Base-by-base conservation (phyloP, 1,284 basidiomycete species). In the Termitomyces sp. region DNA sequence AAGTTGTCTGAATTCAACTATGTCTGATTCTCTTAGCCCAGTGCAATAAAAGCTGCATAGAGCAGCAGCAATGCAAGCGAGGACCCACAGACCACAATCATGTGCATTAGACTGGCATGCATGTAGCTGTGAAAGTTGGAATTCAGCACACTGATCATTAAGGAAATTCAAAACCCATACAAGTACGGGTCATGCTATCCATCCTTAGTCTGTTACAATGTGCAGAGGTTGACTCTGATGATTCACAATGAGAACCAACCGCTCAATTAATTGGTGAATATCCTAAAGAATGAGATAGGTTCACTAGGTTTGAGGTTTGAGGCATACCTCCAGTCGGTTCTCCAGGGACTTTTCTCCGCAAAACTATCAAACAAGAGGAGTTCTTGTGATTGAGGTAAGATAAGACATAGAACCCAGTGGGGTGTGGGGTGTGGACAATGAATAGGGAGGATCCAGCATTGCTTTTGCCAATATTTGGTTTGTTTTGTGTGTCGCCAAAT, bases 371-470 rank as follows among this genome's bases (percentile, higher is more conserved):
- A 65, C 0, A 66, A 46, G 18, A 48, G 47, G 1, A 65, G 26
- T 18, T 52, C 43, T 21, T n/a, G n/a, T 10, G 31, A 24, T 28
- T 10, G 18, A 11, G 54, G 41, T 14, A 54, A 46, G 5, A 60
- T 42, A 8, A 50, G 39, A 24, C 50, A 47, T 2, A 65, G 30
- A 0, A 65, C 60, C 61, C 61, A 66, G 38, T 64, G 63, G n/a
- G 43, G 24, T 3, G 28, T n/a, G 16, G 55, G 38, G 0, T 10
- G 16, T 3, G 24, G 51, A 11, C 55, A 50, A 47, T 64, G 62
- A 5, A 68, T 62, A 0, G 65, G 65, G 9, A 68, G 16, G 3
- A 68, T 61, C 64, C 64, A 66, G 0, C 58, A 38, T 8, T 39
- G 9, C 30, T 61, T 61, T 4, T 6, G 14, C 66, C 65, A 67